Evolutionary conservation across 164 flowering plant genomes (phyloP), one percentile per base, ranked within the genome.

Genomic region (Liriodendron chinense): DNA sequence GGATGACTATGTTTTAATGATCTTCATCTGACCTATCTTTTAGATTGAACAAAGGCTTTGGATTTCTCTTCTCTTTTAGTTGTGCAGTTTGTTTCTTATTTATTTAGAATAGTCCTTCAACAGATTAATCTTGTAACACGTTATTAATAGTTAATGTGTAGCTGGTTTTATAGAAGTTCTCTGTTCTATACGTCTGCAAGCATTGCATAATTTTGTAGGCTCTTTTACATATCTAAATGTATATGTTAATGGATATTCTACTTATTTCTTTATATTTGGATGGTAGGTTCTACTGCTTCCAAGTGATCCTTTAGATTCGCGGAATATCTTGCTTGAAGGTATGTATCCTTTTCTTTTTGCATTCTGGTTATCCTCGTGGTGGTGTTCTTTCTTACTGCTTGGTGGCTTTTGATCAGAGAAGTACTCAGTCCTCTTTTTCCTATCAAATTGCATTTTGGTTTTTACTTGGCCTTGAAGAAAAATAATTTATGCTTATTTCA

Each of bases 311-410:
- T 90, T 94, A 56, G 97, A 96, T 87, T 82, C 92, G 65, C 89
- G 97, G 78, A 96, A 96, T 80, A 94, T 96, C 72, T 80, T 94
- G 87, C 93, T 96, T 81, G 99, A 96, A 92, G 99, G 99, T 96
- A 77, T 63, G 26, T 70, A n/a, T 49, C 47, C 18, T 12, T 53
- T 65, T 50, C 53, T 24, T 65, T 73, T 71, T 66, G 22, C 65
- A 49, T 13, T 68, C 20, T 47, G 3, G n/a, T 64, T 48, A 7
- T 43, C 53, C 57, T 53, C 71, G 20, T 4, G 13, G 4, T 24
- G 16, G n/a, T 26, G 7, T 23, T 72, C 14, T n/a, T 16, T n/a
- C n/a, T 68, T 12, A 18, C 22, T 49, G 43, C 71, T 23, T 3
- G 56, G 16, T 14, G 28, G 12, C 43, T 26, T 14, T 67, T 13